Percentiles rank a stretch among this genome's conserved stretches.
Conservation (phyloP, 1,284 basidiomycete genomes). For the Austroboletus olivaceoglutinosus region DNA sequence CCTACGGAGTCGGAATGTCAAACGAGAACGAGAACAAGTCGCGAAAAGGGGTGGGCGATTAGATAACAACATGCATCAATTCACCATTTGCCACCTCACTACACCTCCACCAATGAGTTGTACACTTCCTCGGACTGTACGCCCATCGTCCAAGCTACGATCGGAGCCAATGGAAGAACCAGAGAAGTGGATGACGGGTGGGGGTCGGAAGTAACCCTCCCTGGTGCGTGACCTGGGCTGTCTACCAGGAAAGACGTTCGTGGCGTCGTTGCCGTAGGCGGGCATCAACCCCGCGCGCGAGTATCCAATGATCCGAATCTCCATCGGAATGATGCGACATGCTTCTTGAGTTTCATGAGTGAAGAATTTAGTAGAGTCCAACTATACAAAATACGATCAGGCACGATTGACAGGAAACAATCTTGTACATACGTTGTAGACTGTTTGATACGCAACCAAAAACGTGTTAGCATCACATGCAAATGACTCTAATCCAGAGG, state of each 20-base stretch:
- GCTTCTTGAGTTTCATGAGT: slow-evolving; percentile 42
- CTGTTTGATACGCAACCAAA: slow-evolving; percentile 3
- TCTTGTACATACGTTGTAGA: slow-evolving; percentile 20
- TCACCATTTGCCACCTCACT: slow-evolving; percentile 54
- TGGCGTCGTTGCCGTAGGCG: slow-evolving; percentile 18
- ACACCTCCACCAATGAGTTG: slow-evolving; percentile 50
- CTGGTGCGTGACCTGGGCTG: neutral
- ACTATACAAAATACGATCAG: too few species aligned
- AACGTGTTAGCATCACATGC: neutral
- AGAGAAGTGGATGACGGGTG: slow-evolving; percentile 52
- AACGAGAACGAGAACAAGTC: too few species aligned
- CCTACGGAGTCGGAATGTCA: slow-evolving; percentile 15
- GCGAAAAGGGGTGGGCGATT: too few species aligned
- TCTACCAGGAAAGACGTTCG: neutral
- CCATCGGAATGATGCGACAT: slow-evolving; percentile 53
- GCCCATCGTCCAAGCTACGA: slow-evolving; percentile 27
- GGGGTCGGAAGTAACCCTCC: slow-evolving; percentile 26
- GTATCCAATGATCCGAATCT: slow-evolving; percentile 45
- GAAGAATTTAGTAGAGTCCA: slow-evolving; percentile 30
- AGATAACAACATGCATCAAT: slow-evolving; percentile 17
- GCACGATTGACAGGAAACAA: too few species aligned
- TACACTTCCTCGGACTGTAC: slow-evolving; percentile 43
- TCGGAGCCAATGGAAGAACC: slow-evolving; percentile 46
- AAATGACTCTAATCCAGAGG: neutral
- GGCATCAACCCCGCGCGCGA: slow-evolving; percentile 37